These are phyloP conservation scores for Phytophthora brassicae DNA, from an alignment of 352 stramenopile genomes.

Conservation along the genomic window DNA sequence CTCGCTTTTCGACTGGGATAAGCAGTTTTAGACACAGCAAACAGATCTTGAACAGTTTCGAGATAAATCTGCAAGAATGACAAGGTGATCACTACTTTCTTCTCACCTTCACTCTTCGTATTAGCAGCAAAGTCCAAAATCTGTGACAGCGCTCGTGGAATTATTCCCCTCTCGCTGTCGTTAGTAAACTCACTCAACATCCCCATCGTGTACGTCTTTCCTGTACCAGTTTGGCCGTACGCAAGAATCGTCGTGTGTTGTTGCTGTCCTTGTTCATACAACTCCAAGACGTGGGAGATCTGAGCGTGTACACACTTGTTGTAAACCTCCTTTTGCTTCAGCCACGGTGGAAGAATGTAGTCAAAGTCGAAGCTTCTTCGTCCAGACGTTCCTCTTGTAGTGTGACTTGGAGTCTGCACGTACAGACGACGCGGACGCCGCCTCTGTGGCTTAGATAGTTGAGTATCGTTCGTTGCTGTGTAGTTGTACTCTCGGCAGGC, in stretches of 20 bases:
- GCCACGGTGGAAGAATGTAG: conserved; percentile 54
- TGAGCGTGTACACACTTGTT: conserved; percentile 36
- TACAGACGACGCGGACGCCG: conserved; percentile 28
- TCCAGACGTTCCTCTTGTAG: conserved; percentile 3
- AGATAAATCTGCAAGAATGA: conserved; percentile 81
- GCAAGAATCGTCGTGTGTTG: conserved; percentile 57
- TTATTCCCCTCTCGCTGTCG: conserved; percentile 49
- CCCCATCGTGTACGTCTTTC: conserved; percentile 81
- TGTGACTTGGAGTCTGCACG: conserved; percentile 23
- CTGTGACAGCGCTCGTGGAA: conserved; percentile 60
- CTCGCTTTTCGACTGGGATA: conserved; percentile 1
- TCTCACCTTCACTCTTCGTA: conserved; percentile 3
- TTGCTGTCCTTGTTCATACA: conserved; percentile 17
- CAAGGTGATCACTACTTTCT: conserved; percentile 35
- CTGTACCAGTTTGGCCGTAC: conserved; percentile 75
- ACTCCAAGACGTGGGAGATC: conserved; percentile 45
- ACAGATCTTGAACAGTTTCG: conserved; percentile 68
- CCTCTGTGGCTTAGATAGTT: conserved; percentile 21
- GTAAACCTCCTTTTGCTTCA: conserved; percentile 57
- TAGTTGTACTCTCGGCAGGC: conserved; percentile 10
- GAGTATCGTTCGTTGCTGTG: conserved; percentile 12
- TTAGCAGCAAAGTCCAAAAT: conserved; percentile 41
- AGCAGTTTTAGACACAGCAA: conserved; percentile 27
- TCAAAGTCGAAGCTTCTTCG: conserved; percentile 69
- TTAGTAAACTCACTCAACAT: conserved; percentile 48